Evolutionary conservation across 345 rosid species (phyloP), one percentile per base, ranked within the genome.

Genomic region (Pseudoturritis turrita): DNA sequence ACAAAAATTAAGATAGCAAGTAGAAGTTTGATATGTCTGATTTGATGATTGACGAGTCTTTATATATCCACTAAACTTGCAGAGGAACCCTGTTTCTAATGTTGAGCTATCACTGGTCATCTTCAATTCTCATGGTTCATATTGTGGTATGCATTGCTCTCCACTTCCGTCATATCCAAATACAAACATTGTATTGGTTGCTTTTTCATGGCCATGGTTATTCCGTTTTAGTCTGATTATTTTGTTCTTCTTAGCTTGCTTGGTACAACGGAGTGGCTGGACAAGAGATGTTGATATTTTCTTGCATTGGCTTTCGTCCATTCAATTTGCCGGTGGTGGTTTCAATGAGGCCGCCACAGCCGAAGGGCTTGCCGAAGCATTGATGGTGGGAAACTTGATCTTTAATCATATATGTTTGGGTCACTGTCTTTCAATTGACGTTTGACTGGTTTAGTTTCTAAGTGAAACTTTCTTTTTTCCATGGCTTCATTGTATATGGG

Each of bases 181-280:
- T 36, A 19, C 45, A 45, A 55, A 54, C 52, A 36, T 62, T 49
- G 17, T 53, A 43, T 46, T 56, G 64, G 36, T 17, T 67, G 13
- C 53, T 50, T 70, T 59, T 58, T 21, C 47, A 40, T 73, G 51
- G 18, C 23, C 56, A 8, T 33, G n/a, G 31, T 53, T 61, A 22
- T 49, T 43, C 18, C 2, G 0, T 52, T 40, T 21, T 60, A 7
- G 18, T 65, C 15, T 65, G 26, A 51, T 56, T 14, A 10, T 72
- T 55, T 40, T 10, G 2, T 62, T 55, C 45, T 84, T 75, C 74
- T 51, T 84, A 91, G 99, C 86, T 79, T 95, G 94, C 79, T 78
- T 91, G 46, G 98, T 91, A 62, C 96, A 88, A 78, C 86, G 97
- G 45, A 89, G 87, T 83, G 98, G 94, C 70, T 91, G 99, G 99